Conservation (phyloP, 495 filamentous ascomycete species). For the Penicillium verhagenii region DNA sequence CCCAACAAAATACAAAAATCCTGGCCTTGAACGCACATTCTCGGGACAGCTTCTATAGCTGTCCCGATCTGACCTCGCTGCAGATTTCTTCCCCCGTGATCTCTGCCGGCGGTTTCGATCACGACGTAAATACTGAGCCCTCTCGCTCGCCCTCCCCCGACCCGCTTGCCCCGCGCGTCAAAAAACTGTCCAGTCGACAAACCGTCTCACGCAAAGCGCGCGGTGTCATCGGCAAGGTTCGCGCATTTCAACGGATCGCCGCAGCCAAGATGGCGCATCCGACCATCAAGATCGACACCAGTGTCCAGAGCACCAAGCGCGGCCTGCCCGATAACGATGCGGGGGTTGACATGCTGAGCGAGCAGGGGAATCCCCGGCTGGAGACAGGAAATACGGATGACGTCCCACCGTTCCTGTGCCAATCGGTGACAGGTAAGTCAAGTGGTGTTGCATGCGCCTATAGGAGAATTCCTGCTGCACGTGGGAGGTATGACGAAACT, state of each 20-base stretch:
- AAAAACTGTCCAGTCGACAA: slow-evolving; percentile 32
- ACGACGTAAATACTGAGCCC: slow-evolving; percentile 30
- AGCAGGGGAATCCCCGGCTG: slow-evolving; percentile 34
- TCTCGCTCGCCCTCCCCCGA: slow-evolving; percentile 38
- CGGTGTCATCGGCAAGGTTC: slow-evolving; percentile 49
- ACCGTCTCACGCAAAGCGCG: slow-evolving; percentile 46
- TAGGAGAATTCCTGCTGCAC: slow-evolving; percentile 21
- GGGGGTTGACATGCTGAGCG: slow-evolving; percentile 29
- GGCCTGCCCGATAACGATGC: slow-evolving; percentile 39
- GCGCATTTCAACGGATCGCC: slow-evolving; percentile 45
- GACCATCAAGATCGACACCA: slow-evolving; percentile 48
- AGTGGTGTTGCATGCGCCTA: slow-evolving; percentile 15
- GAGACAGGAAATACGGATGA: slow-evolving; percentile 37
- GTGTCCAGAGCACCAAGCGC: slow-evolving; percentile 42
- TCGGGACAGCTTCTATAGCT: slow-evolving; percentile 52
- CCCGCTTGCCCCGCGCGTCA: slow-evolving; percentile 31
- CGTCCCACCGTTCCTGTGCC: slow-evolving; percentile 45
- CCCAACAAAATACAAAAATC: slow-evolving; percentile 31
- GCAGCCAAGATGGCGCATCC: slow-evolving; percentile 49
- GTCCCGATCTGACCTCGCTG: slow-evolving; percentile 50
- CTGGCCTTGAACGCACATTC: slow-evolving; percentile 46
- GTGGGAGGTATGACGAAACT: slow-evolving; percentile 18
- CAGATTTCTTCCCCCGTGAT: slow-evolving; percentile 37
- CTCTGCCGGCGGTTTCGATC: slow-evolving; percentile 29
- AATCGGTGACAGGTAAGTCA: slow-evolving; percentile 42